Evolutionary conservation across 495 filamentous ascomycete species (phyloP), one percentile per base, ranked within the genome.

Genomic region (Pyrenula aspistea): DNA sequence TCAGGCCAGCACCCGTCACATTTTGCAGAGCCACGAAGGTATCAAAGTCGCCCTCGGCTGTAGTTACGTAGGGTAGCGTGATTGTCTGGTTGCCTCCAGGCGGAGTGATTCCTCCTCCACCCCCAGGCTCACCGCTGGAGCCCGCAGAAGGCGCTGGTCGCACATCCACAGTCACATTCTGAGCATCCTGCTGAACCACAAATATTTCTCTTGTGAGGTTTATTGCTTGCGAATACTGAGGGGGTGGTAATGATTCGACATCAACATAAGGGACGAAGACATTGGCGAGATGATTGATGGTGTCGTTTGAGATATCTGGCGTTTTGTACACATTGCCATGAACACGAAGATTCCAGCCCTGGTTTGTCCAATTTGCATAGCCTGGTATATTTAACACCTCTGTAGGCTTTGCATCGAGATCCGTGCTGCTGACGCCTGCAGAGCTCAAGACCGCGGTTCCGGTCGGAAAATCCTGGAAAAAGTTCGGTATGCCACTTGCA

Each of bases 261-360:
- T 75, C 74, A 2, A 78, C 78, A 53, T 78, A 81, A 57, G 86
- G 71, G 24, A 91, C 76, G 67, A 90, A 89, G 8, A 78, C 66
- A 63, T 90, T 81, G 54, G 85, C 85, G 8, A 88, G 73, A 47
- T 82, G 71, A 63, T 90, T 72, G 47, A 89, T 69, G 54, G 76
- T 85, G 22, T 71, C 66, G 54, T 80, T 65, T 1, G 78, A 77
- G 47, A 83, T 83, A 47, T 87, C 79, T 24, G 87, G 85, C 57
- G 85, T 79, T 60, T 89, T 90, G 72, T 84, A 91, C 19, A 89
- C 82, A 62, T 88, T 88, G 59, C 87, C 87, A 58, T 85, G 87
- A 63, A 91, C 82, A 15, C 83, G 77, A 3, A 89, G 71, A 56
- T 84, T 88, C 87, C 87, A 91, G 47, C 83, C 85, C 51, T 79